Base-by-base conservation (phyloP, 2,329 filamentous ascomycete species). In the Aspergillus fumigatiaffinis region DNA sequence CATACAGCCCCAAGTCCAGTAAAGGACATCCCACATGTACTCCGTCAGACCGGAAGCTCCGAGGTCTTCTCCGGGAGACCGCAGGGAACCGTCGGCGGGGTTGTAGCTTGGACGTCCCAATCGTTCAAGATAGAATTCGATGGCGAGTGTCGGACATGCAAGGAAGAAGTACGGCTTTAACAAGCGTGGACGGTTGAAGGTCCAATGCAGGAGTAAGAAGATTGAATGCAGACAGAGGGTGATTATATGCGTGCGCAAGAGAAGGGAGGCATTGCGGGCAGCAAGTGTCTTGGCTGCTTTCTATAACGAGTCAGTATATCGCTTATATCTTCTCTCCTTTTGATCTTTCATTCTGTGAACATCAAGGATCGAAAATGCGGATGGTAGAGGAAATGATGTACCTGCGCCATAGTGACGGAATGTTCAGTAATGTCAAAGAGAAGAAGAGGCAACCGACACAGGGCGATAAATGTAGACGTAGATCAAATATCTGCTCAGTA, bases 21-120 rank as follows among this genome's bases (percentile, higher is more conserved):
- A 97, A 53, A 96, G 80, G 51, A 96, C 85, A 77, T 99, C 94
- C 83, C 96, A 99, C 89, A 97, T 91, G 80, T 95, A 97, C 77
- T 97, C 94, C 10, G 93, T 97, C 79, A 99, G 78, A 4, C 94
- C 94, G 35, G 88, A 84, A 9, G 91, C 90, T 53, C 89, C 86
- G 52, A 99, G 84, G 73, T 99, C 94, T 72, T 97, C 92, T 47
- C 94, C 93, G 0, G 90, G 80, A 32, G 83, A 85, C 71, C 85
- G 87, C 60, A 97, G 80, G n/a, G 87, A 81, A 14, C 81, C 82
- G 50, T 85, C 87, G 26, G 78, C 77, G 23, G 86, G 72, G 63
- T 86, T 84, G 71, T 87, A 90, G 59, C 80, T 87, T 25, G 94
- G 94, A 9, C 93, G 89, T 12, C 90, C 91, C 7, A 92, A 86